phyloP scores from a whole-genome alignment of 768 basidiomycete genomes.

The Lactarius indigo region DNA sequence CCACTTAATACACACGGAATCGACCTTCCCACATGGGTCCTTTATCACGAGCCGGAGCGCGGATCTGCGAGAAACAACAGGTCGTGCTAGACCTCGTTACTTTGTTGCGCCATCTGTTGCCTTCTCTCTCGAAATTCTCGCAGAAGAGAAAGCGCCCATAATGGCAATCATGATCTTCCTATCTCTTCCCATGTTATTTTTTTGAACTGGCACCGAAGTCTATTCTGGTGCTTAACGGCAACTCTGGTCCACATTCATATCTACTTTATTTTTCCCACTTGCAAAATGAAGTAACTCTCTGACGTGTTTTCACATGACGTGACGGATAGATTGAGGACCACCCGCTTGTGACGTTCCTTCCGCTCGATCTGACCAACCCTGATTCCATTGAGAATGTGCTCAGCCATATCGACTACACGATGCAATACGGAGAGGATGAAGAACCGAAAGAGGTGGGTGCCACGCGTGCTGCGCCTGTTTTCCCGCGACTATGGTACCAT shows the following conservation, averaged over 20 bases:
- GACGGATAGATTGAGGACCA: slow-evolving; percentile 90
- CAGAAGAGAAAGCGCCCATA: slow-evolving; percentile 2
- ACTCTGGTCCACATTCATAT: slow-evolving; percentile 1
- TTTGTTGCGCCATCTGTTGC: slow-evolving; percentile 13
- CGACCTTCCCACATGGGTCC: slow-evolving; percentile 2
- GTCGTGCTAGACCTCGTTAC: slow-evolving; percentile 15
- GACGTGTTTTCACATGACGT: slow-evolving; percentile 20
- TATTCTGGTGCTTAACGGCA: slow-evolving; percentile 18
- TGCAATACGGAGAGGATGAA: slow-evolving; percentile 99
- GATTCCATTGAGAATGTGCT: slow-evolving; percentile 89
- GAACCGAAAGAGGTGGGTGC: slow-evolving; percentile 84
- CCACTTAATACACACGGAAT: slow-evolving; percentile 11
- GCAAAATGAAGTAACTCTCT: slow-evolving; percentile 11
- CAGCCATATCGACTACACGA: slow-evolving; percentile 95
- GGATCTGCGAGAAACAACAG: slow-evolving; percentile 19
- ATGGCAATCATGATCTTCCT: slow-evolving; percentile 7
- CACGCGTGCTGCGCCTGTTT: slow-evolving; percentile 5
- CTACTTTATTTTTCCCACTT: not conserved
- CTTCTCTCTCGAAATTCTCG: slow-evolving; percentile 14
- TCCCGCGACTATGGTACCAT: slow-evolving; percentile 5
- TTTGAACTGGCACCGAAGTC: slow-evolving; percentile 6
- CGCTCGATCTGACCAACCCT: slow-evolving; percentile 84
- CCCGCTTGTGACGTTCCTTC: slow-evolving; percentile 94
- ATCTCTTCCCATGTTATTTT: not conserved
- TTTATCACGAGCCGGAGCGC: slow-evolving; percentile 3